phyloP scores from a whole-genome alignment of 768 basidiomycete species.

The Boletus vinaceobasis region DNA sequence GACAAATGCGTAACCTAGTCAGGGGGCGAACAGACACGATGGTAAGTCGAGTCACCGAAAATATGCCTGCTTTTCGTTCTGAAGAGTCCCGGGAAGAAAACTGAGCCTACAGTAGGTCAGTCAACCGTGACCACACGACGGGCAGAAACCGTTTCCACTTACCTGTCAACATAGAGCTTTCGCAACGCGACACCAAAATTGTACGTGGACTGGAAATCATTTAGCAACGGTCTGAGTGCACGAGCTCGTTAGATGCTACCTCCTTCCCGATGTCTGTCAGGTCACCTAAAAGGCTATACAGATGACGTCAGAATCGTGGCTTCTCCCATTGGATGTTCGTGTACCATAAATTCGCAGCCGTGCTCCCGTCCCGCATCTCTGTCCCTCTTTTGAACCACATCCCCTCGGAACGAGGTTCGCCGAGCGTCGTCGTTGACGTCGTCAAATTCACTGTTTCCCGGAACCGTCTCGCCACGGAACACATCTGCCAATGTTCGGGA shows the following conservation, averaged over 20 bases:
- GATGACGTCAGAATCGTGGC: background rate
- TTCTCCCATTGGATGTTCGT: constrained; percentile 14
- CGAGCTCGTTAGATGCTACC: constrained; percentile 33
- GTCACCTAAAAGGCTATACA: constrained; percentile 56
- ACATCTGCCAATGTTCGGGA: constrained; percentile 68
- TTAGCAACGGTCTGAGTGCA: constrained; percentile 1
- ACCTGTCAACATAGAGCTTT: constrained; percentile 67
- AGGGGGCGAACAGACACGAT: background rate
- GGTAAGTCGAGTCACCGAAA: constrained; percentile 45
- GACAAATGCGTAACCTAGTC: background rate
- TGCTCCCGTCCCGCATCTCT: constrained; percentile 54
- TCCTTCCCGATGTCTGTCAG: constrained; percentile 54
- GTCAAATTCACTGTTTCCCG: constrained; percentile 39
- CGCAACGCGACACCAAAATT: constrained; percentile 58
- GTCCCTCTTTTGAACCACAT: constrained; percentile 46
- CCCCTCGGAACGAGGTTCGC: constrained; percentile 17
- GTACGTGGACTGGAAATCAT: constrained; percentile 53
- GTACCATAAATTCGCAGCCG: constrained; percentile 62
- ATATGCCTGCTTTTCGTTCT: constrained; percentile 47
- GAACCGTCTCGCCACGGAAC: constrained; percentile 52
- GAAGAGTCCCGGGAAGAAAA: constrained; percentile 56
- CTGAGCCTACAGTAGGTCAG: constrained; percentile 44
- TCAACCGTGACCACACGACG: background rate
- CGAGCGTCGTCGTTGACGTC: constrained; percentile 10
- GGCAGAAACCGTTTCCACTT: constrained; percentile 3